Base-by-base conservation (phyloP, 805 yeast species). In the Vanderwaltozyma verrucispora region DNA sequence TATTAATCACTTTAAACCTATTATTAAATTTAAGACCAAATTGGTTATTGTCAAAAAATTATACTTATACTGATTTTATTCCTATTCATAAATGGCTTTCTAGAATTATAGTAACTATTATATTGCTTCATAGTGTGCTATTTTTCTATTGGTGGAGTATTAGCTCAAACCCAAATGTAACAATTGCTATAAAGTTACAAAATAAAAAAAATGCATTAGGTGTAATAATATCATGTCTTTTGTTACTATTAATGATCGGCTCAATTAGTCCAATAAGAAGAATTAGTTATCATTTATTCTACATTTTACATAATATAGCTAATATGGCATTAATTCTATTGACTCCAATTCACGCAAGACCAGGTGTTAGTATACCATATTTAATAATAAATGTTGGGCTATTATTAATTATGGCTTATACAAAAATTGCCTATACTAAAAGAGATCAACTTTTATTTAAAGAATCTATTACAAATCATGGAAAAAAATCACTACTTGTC, bases 71-170 rank as follows among this genome's bases (percentile, higher is more conserved):
- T 41, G 74, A 72, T 36, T 59, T 73, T 12, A 49, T 82, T 11
- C 64, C 64, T 15, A 47, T 81, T 8, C 94, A 82, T 52, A 80
- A 79, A 48, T 80, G 89, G 88, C 45, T 79, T 1, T 77, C 87
- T 4, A 62, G 89, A 41, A 28, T 76, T 2, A 68, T 79, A 17
- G 51, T 76, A 1, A 42, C 65, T 0, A 51, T 69, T 24, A 68
- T 69, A 0, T 30, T 68, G 0, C 33, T 68, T 3, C 94, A 82
- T 49, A 63, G 75, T 1, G 32, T 73, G 13, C 77, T 76, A 1
- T 82, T 64, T 49, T 25, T 71, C 4, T 50, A 60, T 9, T 63
- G 65, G 40, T 81, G 81, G 85, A 32, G 50, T 2, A 23, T 50
- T 0, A 63, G 60, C 4, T 64, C 67, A 1, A 46, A 61, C 4